Evolutionary conservation across 345 rosid genomes (phyloP).

Genomic region (Salix arbutifolia): DNA sequence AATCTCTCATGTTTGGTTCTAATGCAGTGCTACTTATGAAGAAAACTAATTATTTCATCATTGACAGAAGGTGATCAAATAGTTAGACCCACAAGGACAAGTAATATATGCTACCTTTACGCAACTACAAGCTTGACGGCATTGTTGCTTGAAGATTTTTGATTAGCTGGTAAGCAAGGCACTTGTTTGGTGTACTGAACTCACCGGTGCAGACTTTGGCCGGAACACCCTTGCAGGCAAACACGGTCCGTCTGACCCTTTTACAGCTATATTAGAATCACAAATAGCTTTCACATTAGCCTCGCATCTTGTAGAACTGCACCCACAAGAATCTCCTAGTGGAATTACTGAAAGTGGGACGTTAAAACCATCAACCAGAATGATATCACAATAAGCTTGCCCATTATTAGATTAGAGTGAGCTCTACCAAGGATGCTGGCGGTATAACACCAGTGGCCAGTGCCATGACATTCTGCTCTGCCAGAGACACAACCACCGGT

Average conservation of each 20-base stretch:
- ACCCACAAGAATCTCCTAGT: too few species aligned
- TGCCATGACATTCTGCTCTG: too few species aligned
- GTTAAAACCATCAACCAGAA: too few species aligned
- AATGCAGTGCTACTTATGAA: neutral
- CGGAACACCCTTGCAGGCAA: conserved; percentile 49
- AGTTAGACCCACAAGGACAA: too few species aligned
- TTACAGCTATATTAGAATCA: conserved; percentile 32
- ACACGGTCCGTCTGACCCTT: conserved; percentile 17
- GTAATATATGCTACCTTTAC: conserved; percentile 35
- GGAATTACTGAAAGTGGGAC: too few species aligned
- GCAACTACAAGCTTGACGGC: conserved; percentile 44
- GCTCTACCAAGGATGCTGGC: too few species aligned
- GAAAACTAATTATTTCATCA: neutral
- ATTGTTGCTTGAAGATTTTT: conserved; percentile 38
- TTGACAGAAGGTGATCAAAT: conserved; percentile 35
- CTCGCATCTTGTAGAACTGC: too few species aligned
- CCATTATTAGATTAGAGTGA: too few species aligned
- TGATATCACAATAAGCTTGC: too few species aligned
- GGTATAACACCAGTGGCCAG: too few species aligned
- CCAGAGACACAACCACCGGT: too few species aligned
- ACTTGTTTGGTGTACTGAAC: conserved; percentile 37
- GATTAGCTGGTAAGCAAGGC: conserved; percentile 46
- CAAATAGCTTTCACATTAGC: conserved; percentile 13
- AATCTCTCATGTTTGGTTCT: neutral
- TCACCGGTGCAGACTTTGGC: conserved; percentile 40